Base-by-base conservation (phyloP, 441 rosid species). In the Kokia cookei region DNA sequence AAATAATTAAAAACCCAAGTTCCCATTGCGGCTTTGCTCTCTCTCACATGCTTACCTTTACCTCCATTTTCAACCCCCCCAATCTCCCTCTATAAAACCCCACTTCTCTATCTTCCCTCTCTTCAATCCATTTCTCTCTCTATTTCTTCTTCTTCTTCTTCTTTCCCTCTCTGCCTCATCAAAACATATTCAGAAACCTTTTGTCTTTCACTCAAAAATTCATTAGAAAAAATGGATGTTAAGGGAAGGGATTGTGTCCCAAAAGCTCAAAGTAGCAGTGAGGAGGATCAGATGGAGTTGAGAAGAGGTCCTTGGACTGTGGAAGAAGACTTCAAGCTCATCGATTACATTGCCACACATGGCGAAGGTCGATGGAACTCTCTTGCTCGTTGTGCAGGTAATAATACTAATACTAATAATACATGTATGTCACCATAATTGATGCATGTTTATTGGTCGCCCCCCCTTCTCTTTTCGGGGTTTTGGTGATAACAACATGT, bases 291-390 rank as follows among this genome's bases (percentile, higher is more conserved):
- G 65, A 75, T 81, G 92, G 89, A 82, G 78, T 73, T 83, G 40
- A 82, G 81, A 62, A 77, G 90, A 76, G 92, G 92, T 66, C 92
- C 92, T 11, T 88, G 92, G 92, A 86, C 87, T 0, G 82, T 83
- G 15, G 92, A 88, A 71, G 92, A 88, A 80, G 92, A 88, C 74
- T 76, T 86, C n/a, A 84, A 84, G 73, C 92, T 88, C 81, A 83
- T 86, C 29, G 84, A 88, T 85, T 88, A 88, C 86, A 85, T 88
- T 76, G 76, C 85, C 66, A 74, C 73, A 66, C 86, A 88, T 10
- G 92, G 92, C 13, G 92, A 86, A 78, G 92, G 92, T 40, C 84
- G 92, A 72, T 88, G 92, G 92, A 88, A 88, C 69, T 85, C 86
- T 37, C 92, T 88, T 60, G 82, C 92, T 73, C 87, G 87, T 51